Conservation (phyloP, 345 rosid species). For the Gossypium longicalyx region DNA sequence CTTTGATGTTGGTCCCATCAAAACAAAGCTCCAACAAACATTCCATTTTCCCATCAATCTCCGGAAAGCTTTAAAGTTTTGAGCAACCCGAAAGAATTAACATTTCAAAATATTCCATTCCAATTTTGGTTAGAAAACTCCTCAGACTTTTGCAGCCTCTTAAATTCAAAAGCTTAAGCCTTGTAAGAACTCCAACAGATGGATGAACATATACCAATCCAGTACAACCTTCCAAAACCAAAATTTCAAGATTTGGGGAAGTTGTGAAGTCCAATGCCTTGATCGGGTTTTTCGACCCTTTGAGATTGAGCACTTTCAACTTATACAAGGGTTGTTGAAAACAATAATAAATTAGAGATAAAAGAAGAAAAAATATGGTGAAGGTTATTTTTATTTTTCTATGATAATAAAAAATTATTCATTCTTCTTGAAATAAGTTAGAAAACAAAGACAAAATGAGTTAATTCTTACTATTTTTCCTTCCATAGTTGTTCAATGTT, state of each 20-base stretch:
- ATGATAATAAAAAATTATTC: not conserved
- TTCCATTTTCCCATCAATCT: slow-evolving; percentile 15
- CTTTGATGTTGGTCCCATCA: too few species aligned
- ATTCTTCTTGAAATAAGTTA: not conserved
- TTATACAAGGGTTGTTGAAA: not conserved
- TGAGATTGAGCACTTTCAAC: slow-evolving; percentile 20
- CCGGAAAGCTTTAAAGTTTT: not conserved
- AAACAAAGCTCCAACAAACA: not conserved
- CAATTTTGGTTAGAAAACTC: too few species aligned
- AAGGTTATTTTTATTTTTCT: not conserved
- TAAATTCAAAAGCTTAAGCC: too few species aligned
- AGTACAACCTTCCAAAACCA: slow-evolving; percentile 24
- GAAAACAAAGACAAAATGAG: not conserved
- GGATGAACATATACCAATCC: slow-evolving; percentile 21
- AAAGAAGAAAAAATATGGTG: not conserved
- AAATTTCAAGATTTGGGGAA: slow-evolving; percentile 21
- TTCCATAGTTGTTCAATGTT: slow-evolving; percentile 28
- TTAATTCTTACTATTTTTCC: slow-evolving; percentile 17
- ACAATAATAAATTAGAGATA: not conserved
- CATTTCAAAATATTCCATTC: too few species aligned
- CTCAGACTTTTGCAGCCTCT: too few species aligned
- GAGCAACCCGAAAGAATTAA: not conserved
- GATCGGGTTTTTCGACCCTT: slow-evolving; percentile 14
- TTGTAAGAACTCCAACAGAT: not conserved
- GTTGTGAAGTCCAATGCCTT: slow-evolving; percentile 24